Evolutionary conservation across 805 yeast species (phyloP).

Genomic region (Pichia occidentalis): DNA sequence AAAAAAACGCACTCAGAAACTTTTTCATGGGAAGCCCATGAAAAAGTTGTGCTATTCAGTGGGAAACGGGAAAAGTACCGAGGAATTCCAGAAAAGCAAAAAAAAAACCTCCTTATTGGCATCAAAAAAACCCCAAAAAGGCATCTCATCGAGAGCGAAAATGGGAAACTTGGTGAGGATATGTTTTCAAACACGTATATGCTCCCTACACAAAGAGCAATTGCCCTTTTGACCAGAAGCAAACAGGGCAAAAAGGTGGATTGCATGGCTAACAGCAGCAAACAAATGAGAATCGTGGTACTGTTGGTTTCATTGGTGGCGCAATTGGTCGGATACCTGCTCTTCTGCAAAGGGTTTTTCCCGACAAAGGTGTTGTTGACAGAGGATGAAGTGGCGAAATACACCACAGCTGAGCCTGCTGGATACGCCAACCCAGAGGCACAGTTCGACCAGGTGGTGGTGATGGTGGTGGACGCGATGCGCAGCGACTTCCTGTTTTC

Average conservation of each 20-base stretch:
- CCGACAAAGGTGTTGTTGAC: conserved; percentile 78
- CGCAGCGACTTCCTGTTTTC: conserved; percentile 81
- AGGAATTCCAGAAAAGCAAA: too few relatives aligned
- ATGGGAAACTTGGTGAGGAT: too few relatives aligned
- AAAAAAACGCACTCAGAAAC: too few relatives aligned
- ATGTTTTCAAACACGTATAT: too few relatives aligned
- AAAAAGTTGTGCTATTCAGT: too few relatives aligned
- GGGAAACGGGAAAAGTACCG: too few relatives aligned
- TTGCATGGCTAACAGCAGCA: background rate
- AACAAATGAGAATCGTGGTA: conserved; percentile 11
- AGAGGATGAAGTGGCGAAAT: conserved; percentile 42
- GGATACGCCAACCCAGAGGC: conserved; percentile 29
- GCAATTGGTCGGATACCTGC: conserved; percentile 49
- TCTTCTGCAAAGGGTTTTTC: conserved; percentile 80
- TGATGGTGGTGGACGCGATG: conserved; percentile 91
- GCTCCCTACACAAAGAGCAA: too few relatives aligned
- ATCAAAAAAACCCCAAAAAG: too few relatives aligned
- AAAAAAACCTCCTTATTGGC: too few relatives aligned
- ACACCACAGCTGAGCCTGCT: conserved; percentile 28
- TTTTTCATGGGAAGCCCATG: too few relatives aligned
- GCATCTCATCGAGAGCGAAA: too few relatives aligned
- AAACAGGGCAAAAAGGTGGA: background rate
- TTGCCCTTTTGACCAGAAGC: too few relatives aligned
- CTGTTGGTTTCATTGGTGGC: conserved; percentile 14
- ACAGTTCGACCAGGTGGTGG: conserved; percentile 58